Base-by-base conservation (phyloP, 1,284 basidiomycete species). In the Lentinula novae-zelandiae region DNA sequence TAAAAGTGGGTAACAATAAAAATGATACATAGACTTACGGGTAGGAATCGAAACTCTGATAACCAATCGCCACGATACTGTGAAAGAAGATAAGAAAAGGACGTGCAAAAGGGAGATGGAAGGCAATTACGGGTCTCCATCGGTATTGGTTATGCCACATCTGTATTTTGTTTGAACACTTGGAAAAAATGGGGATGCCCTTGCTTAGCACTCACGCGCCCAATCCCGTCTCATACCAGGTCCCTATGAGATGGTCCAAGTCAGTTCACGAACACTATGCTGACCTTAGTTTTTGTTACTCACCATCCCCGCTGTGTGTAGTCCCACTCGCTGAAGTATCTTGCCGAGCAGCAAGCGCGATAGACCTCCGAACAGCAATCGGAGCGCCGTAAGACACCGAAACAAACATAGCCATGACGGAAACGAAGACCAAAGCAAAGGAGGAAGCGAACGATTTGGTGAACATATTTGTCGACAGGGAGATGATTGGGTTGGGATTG, bases 141-240 rank as follows among this genome's bases (percentile, higher is more conserved):
- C 38, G 15, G 55, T 62, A 34, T 64, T 66, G 1, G 36, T 39
- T 9, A 56, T 52, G 3, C 66, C 66, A 55, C 66, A 52, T 48
- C 9, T 38, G 15, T 40, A 17, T 56, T 13, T 27, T 12, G 8
- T 20, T 12, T 53, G 52, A 53, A 20, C 27, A 27, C 27, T 27
- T 20, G 27, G 7, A 34, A 6, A 39, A 17, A 20, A 12, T 5
- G 17, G 17, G 17, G 12, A 39, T 22, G 9, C 22, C n/a, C 22
- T 42, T 13, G 44, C 44, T 46, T 20, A 22, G 27, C n/a, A 36
- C 52, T 53, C 60, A 65, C 36, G 64, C 57, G 22, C 64, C 66
- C 5, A 66, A 53, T 38, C 65, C 66, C 13, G 58, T 49, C 15
- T 54, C 49, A 33, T 57, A 63, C 34, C 53, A 63, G 36, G 62